A percentile compares a stretch with the other conserved stretches of the same genome.
Evolutionary conservation across 2,329 filamentous ascomycete genomes (phyloP).

Genomic region (Epicoccum nigrum): DNA sequence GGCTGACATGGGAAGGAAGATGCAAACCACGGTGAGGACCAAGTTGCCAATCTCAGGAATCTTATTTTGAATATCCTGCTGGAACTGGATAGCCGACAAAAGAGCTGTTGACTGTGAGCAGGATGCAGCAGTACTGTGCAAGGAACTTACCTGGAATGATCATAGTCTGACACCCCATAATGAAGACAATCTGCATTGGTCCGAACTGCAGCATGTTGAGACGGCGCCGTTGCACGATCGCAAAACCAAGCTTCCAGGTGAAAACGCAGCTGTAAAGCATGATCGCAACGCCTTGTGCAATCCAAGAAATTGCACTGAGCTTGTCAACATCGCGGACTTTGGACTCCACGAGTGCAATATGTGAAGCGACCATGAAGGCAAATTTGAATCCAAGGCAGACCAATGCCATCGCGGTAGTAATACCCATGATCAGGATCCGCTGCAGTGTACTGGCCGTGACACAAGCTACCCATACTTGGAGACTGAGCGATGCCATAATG

Average conservation of each 20-base stretch:
- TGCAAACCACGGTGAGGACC: constrained; percentile 63
- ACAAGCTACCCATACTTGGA: constrained; percentile 69
- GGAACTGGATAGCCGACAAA: constrained; percentile 65
- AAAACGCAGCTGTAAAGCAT: constrained; percentile 69
- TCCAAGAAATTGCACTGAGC: constrained; percentile 50
- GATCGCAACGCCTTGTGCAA: constrained; percentile 62
- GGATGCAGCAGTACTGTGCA: neutral
- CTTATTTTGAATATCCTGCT: constrained; percentile 49
- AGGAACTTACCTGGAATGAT: constrained; percentile 62
- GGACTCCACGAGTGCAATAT: constrained; percentile 46
- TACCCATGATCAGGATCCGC: constrained; percentile 53
- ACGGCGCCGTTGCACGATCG: constrained; percentile 61
- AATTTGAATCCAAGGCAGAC: constrained; percentile 61
- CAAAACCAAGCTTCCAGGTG: constrained; percentile 64
- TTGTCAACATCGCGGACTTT: constrained; percentile 31
- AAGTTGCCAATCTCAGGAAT: constrained; percentile 62
- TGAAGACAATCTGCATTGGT: constrained; percentile 69
- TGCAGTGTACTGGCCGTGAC: constrained; percentile 54
- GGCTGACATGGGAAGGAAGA: constrained; percentile 69
- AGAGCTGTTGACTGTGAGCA: constrained; percentile 56
- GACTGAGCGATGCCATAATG: constrained; percentile 64
- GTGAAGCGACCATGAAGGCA: constrained; percentile 58
- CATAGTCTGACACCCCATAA: constrained; percentile 72
- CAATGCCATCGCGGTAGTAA: constrained; percentile 58
- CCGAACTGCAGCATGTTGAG: constrained; percentile 67